Evolutionary conservation across 306 rosid species (phyloP).

Genomic region (Astragalus membranaceus): DNA sequence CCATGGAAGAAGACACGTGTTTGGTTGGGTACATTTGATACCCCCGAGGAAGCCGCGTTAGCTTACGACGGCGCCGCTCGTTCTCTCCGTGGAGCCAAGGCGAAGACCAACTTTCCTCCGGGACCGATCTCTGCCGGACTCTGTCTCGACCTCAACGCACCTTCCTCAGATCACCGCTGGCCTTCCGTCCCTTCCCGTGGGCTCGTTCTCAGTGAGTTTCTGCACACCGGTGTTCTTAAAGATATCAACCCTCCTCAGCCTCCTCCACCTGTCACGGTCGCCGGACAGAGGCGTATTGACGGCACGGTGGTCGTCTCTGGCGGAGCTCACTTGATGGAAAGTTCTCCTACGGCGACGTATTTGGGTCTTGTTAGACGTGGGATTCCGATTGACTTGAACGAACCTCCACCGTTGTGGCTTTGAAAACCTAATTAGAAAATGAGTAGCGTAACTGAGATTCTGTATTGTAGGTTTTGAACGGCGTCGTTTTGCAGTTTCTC

Average conservation of each 20-base stretch:
- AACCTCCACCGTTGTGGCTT: constrained; percentile 93
- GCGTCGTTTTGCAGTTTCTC: neutral
- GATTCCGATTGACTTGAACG: constrained; percentile 75
- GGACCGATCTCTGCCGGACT: constrained; percentile 32
- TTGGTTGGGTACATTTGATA: constrained; percentile 94
- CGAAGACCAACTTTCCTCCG: constrained; percentile 79
- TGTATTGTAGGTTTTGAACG: neutral
- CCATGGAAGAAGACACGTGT: constrained; percentile 97
- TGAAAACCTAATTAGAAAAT: constrained; percentile 1
- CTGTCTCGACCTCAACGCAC: constrained; percentile 59
- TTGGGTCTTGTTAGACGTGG: constrained; percentile 73
- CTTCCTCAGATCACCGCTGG: constrained; percentile 37
- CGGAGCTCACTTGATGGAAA: neutral
- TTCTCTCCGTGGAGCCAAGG: constrained; percentile 84
- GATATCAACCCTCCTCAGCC: constrained; percentile 19
- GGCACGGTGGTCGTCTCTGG: neutral
- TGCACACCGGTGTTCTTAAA: constrained; percentile 45
- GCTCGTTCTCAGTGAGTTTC: constrained; percentile 49
- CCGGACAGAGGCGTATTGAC: neutral
- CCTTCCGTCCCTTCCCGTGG: constrained; percentile 36
- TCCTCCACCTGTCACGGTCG: neutral
- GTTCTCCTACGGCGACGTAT: constrained; percentile 45
- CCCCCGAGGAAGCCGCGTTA: constrained; percentile 88
- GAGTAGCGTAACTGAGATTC: neutral
- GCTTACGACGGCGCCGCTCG: constrained; percentile 99